A percentile compares a stretch with the other conserved stretches of the same genome.
Conservation (phyloP, 495 filamentous ascomycete species). For the Trichoderma erinaceum region DNA sequence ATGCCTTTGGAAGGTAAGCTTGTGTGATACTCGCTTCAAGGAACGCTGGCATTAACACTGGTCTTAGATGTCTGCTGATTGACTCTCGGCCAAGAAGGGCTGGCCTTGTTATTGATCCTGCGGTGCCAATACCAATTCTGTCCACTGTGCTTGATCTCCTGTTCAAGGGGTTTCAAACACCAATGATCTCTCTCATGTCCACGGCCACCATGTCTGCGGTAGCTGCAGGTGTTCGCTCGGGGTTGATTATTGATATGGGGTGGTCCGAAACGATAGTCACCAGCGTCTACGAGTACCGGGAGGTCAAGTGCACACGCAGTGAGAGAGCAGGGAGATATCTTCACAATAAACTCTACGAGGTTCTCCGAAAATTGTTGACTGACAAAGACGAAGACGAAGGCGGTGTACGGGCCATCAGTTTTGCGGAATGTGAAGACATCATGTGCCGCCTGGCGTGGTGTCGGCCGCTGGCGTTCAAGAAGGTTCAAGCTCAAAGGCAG, state of each 20-base stretch:
- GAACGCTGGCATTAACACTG: constrained; percentile 18
- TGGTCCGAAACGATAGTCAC: constrained; percentile 85
- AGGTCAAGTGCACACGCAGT: constrained; percentile 60
- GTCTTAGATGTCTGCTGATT: constrained; percentile 62
- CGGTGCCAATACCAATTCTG: constrained; percentile 71
- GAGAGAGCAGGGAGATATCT: constrained; percentile 68
- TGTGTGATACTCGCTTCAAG: not conserved
- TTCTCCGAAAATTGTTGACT: constrained; percentile 44
- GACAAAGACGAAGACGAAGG: constrained; percentile 19
- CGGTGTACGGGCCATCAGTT: constrained; percentile 38
- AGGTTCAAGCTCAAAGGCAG: constrained; percentile 3
- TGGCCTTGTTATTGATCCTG: constrained; percentile 65
- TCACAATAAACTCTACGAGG: constrained; percentile 58
- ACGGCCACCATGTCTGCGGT: constrained; percentile 64
- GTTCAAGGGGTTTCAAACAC: constrained; percentile 72
- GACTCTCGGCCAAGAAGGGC: constrained; percentile 69
- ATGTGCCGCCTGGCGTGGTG: constrained; percentile 73
- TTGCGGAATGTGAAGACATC: constrained; percentile 76
- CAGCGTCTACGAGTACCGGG: constrained; percentile 80
- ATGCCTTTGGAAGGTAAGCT: constrained; percentile 70
- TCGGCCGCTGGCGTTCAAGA: constrained; percentile 30
- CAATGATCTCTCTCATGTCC: constrained; percentile 74
- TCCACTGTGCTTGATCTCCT: constrained; percentile 66
- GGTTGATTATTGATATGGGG: constrained; percentile 79
- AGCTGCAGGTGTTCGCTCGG: constrained; percentile 73